Base-by-base conservation (phyloP, 2,329 filamentous ascomycete genomes). In the Onygenales sp. region DNA sequence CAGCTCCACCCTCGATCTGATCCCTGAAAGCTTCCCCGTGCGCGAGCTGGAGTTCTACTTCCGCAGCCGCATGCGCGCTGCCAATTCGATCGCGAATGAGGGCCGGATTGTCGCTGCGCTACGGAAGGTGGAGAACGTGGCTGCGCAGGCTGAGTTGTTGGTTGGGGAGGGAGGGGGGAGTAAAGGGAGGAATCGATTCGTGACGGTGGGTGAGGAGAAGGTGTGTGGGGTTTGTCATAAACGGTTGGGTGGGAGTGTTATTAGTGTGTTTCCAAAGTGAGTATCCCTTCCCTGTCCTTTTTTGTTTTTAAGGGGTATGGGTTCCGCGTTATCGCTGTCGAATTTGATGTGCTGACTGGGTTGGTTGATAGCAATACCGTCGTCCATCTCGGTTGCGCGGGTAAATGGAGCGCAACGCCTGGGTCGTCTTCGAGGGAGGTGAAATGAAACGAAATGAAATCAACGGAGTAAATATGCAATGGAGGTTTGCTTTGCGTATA, bases 151-250 rank as follows among this genome's bases (percentile, higher is more conserved):
- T 5, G 75, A 80, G 33, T 72, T 96, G 50, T 73, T 88, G 45
- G 77, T 96, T 1, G 92, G 91, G 2, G 78, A 81, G 59, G 73
- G n/a, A 44, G 61, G 63, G 1, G 72, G 74, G 31, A 75, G 76
- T 57, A 77, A 77, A 0, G 80, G 80, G 1, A 71, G 82, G 62
- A 84, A 81, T 61, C 71, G 81, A 39, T 80, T 88, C 59, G 90
- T 96, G 9, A 82, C 89, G 17, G 84, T 98, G 50, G 83, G 81
- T 8, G 92, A 98, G 62, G 92, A 97, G 65, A 78, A 88, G 50
- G 85, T 95, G 52, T 98, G 93, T 67, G 85, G 87, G 10, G 88
- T 95, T 13, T 98, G 93, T 67, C 87, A 95, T 69, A 97, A 96
- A 76, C 78, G 93, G 59, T 80, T 98, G 59, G 92, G 91, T 1